phyloP scores from a whole-genome alignment of 2,329 filamentous ascomycete species.

The Coccinonectria pachysandricola region DNA sequence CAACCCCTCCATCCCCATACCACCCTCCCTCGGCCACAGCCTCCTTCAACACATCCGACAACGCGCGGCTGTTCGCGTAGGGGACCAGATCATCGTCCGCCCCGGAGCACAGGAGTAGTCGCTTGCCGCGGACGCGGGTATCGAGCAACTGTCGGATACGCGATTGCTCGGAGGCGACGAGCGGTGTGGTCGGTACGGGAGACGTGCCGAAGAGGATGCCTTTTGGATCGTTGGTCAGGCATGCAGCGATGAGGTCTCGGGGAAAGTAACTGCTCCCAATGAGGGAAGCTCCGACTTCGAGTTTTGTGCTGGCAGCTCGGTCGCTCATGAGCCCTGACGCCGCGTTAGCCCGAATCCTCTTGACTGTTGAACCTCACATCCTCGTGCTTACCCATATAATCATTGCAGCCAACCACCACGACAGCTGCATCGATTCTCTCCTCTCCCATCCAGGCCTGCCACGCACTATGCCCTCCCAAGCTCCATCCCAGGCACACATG shows the following conservation, averaged over 20 bases:
- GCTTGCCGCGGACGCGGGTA: conserved; percentile 47
- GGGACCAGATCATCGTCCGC: conserved; percentile 64
- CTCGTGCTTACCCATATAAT: conserved; percentile 63
- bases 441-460: conserved; percentile 73
- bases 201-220: conserved; percentile 55
- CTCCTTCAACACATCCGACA: conserved; percentile 50
- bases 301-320: conserved; percentile 58
- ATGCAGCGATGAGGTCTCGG: conserved; percentile 48
- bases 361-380: no score
- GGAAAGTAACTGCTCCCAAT: conserved; percentile 74
- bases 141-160: conserved; percentile 37
- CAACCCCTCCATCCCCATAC: conserved; percentile 46
- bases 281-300: conserved; percentile 50
- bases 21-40: conserved; percentile 34
- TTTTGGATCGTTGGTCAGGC: conserved; percentile 63
- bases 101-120: conserved; percentile 54
- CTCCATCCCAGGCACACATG: conserved; percentile 76
- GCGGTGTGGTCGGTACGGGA: conserved; percentile 22
- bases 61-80: conserved; percentile 46
- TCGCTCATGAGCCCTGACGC: conserved; percentile 74
- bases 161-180: conserved; percentile 28
- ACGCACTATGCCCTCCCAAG: conserved; percentile 77
- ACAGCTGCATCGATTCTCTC: conserved; percentile 69
- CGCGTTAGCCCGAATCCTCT: no score
- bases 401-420: conserved; percentile 78